phyloP scores from a whole-genome alignment of 176 grass and related monocot genomes.

The Oryza nivara region DNA sequence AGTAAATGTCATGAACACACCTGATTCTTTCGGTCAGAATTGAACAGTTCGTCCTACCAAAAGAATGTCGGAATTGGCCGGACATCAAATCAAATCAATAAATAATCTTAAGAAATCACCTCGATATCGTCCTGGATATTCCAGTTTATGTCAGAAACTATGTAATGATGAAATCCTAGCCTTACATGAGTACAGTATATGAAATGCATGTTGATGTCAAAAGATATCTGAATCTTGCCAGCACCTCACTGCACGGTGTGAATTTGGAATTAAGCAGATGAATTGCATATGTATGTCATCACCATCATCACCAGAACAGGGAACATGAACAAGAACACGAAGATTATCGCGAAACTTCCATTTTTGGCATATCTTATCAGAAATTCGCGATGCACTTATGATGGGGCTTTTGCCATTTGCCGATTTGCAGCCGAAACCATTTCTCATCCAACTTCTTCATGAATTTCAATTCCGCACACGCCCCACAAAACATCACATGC shows the following conservation, averaged over 20 bases:
- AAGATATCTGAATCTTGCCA: neutral
- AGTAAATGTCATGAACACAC: neutral
- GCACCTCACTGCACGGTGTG: neutral
- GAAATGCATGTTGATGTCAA: too few species aligned
- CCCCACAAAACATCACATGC: constrained; percentile 21
- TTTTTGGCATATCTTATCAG: neutral
- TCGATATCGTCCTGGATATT: neutral
- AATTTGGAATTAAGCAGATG: neutral
- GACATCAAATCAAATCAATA: constrained; percentile 1
- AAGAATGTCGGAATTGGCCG: constrained; percentile 33
- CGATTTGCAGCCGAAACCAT: neutral
- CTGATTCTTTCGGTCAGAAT: neutral
- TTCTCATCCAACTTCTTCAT: constrained; percentile 27
- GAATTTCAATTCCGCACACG: constrained; percentile 23
- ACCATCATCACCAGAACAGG: neutral
- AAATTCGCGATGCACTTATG: constrained; percentile 14
- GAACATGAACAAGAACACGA: neutral
- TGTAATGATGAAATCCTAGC: neutral
- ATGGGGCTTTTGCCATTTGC: constrained; percentile 28
- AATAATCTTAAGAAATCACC: neutral
- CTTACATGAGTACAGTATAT: neutral
- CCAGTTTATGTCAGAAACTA: neutral
- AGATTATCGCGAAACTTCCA: neutral
- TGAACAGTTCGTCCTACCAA: neutral
- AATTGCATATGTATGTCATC: neutral